Base-by-base conservation (phyloP, 768 basidiomycete species). In the Tephrocybe sp. region DNA sequence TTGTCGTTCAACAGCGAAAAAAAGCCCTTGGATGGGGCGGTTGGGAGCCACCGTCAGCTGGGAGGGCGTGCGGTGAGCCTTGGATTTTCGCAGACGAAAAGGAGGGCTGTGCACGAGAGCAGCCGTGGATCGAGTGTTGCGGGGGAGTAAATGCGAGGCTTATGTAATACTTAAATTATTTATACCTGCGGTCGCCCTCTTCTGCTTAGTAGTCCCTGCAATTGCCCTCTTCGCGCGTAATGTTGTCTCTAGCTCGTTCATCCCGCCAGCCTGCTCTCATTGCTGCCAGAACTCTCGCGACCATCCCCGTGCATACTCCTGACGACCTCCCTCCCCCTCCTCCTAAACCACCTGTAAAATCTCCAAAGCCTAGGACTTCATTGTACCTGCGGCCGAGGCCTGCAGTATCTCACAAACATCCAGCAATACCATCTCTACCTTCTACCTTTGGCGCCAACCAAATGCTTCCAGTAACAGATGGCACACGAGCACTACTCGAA, bases 361-460 rank as follows among this genome's bases (percentile, higher is more conserved):
- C 49, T 34, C 55, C 45, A 42, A 71, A 69, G 52, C 64, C 68
- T 27, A 67, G 72, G 16, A 63, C 64, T 16, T 63, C 68, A 40
- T 65, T 79, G 11, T 73, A 78, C 55, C 77, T 73, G 1, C 70
- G 69, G 16, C 79, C 79, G 11, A 68, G 78, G 1, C 76, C 76
- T 34, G 69, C 74, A 6, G 59, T 61, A 10, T 66, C 74, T 13
- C 66, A 68, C 39, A 45, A 62, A 5, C 68, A 68, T 53, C 49
- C 64, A 13, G 53, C 64, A 4, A 68, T 86, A 0, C 78, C 82
- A 1, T 66, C 69, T 23, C 77, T 91, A 9, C 88, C 89, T 0
- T 70, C 86, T 1, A 75, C 74, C 0, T 91, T 92, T 66, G 91
- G 91, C 18, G 75, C 79, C 25, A 93, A 93, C 64, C 91, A 93